Evolutionary conservation across 2,329 filamentous ascomycete species (phyloP).

Genomic region (Fusarium compactum): DNA sequence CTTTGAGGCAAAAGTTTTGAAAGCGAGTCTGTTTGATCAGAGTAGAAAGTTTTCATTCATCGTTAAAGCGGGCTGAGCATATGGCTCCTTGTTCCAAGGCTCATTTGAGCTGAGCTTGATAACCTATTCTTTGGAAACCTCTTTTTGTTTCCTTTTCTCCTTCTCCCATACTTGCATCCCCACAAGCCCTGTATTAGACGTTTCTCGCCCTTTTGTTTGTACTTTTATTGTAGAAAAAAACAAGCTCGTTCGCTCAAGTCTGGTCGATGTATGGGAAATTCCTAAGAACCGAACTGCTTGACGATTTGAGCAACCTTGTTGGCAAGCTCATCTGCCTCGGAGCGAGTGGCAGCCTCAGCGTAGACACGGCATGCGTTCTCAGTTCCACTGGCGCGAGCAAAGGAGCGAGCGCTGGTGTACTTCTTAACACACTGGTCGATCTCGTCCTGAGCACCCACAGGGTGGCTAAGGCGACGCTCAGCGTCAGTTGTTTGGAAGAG

Average conservation of each 20-base stretch:
- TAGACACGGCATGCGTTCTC: slow-evolving; percentile 98
- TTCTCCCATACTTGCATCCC: background rate
- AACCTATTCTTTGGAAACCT: slow-evolving; percentile 19
- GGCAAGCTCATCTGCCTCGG: slow-evolving; percentile 91
- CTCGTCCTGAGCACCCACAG: slow-evolving; percentile 81
- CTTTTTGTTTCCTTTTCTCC: slow-evolving; percentile 11
- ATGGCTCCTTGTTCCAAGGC: slow-evolving; percentile 7
- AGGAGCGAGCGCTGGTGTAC: slow-evolving; percentile 89
- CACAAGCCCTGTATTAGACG: slow-evolving; percentile 5
- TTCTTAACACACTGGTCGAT: slow-evolving; percentile 92
- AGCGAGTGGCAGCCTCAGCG: slow-evolving; percentile 89
- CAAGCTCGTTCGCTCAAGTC: slow-evolving; percentile 16
- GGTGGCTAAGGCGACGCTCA: slow-evolving; percentile 86
- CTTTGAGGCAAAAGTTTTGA: background rate
- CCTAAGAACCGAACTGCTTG: slow-evolving; percentile 63
- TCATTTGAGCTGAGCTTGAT: slow-evolving; percentile 20
- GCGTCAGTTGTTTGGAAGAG: slow-evolving; percentile 93
- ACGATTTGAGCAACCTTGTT: slow-evolving; percentile 84
- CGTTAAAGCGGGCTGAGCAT: slow-evolving; percentile 24
- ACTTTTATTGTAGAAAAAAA: slow-evolving; percentile 26
- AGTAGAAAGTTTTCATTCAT: slow-evolving; percentile 36
- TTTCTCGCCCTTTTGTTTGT: background rate
- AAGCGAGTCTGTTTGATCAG: slow-evolving; percentile 11
- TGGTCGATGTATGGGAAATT: slow-evolving; percentile 2
- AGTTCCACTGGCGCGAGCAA: slow-evolving; percentile 92